Percentiles rank a stretch among this genome's conserved stretches.
phyloP scores from a whole-genome alignment of 768 basidiomycete genomes.

The Boletus subcaerulescens region DNA sequence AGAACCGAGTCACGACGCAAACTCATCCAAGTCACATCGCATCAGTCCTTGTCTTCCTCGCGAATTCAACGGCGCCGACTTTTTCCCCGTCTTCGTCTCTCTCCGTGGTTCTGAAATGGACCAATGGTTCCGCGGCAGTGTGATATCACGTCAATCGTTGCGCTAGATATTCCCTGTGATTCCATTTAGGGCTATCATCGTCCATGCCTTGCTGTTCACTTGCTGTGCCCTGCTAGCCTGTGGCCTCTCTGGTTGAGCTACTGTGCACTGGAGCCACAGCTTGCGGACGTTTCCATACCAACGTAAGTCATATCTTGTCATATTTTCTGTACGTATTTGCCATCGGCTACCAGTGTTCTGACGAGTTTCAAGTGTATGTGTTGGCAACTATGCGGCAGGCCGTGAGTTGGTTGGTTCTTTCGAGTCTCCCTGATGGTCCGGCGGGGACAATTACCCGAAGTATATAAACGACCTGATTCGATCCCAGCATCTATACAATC shows the following conservation, averaged over 20 bases:
- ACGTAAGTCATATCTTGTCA: slow-evolving; percentile 6
- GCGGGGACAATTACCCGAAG: background rate
- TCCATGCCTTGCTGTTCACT: slow-evolving; percentile 10
- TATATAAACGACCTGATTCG: slow-evolving; percentile 14
- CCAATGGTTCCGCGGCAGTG: no score
- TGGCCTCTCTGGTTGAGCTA: background rate
- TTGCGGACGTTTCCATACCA: slow-evolving; percentile 14
- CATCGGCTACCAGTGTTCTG: background rate
- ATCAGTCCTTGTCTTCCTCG: no score
- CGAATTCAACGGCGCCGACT: no score
- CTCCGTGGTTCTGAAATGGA: no score
- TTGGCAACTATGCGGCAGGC: background rate
- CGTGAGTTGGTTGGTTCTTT: background rate
- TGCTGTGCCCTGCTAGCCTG: slow-evolving; percentile 5
- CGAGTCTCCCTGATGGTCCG: background rate
- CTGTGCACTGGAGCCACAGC: background rate
- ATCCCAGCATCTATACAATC: background rate
- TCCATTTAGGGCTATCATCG: background rate
- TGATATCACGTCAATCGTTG: no score
- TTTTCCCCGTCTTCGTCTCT: no score
- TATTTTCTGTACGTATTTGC: slow-evolving; percentile 1
- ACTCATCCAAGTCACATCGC: no score
- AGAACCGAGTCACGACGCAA: no score
- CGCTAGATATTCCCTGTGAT: background rate
- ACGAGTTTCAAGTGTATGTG: background rate